Percentiles rank a stretch among this genome's conserved stretches.
Conservation (phyloP, 2,329 filamentous ascomycete genomes). For the Dactylellina cionopaga region DNA sequence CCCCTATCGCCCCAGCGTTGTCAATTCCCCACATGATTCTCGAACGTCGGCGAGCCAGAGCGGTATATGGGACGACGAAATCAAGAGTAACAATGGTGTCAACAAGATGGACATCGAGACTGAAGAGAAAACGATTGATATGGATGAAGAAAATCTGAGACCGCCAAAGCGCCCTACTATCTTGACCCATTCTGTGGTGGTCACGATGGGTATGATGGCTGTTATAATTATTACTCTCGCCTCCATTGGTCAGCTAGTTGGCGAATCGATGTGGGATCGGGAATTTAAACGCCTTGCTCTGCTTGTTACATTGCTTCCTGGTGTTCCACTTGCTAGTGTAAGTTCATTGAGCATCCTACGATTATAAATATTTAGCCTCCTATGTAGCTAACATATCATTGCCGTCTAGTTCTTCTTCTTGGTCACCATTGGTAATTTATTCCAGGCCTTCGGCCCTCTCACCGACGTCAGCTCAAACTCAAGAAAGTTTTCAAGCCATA, state of each 20-base stretch:
- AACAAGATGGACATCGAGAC: constrained; percentile 14
- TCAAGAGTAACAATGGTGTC: background rate
- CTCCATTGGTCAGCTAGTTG: constrained; percentile 1
- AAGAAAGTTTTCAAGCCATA: constrained; percentile 62
- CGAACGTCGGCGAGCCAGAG: background rate
- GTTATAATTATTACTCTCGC: background rate
- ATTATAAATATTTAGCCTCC: background rate
- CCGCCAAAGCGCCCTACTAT: constrained; percentile 6
- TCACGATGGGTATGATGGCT: background rate
- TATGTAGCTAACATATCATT: constrained; percentile 52
- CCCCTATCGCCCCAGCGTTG: background rate
- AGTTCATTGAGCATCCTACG: too few species aligned
- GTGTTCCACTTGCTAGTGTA: constrained; percentile 3
- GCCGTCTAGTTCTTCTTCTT: constrained; percentile 65
- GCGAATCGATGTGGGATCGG: background rate
- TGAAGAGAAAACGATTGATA: constrained; percentile 3
- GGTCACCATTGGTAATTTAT: constrained; percentile 64
- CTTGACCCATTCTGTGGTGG: background rate
- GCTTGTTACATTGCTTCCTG: background rate
- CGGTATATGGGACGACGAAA: background rate
- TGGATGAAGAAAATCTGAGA: constrained; percentile 5
- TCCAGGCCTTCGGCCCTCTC: constrained; percentile 66
- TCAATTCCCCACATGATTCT: background rate
- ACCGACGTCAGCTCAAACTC: constrained; percentile 63
- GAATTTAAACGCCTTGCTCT: background rate